Evolutionary conservation across 2,329 filamentous ascomycete genomes (phyloP).

Genomic region (Lojkania enalia): DNA sequence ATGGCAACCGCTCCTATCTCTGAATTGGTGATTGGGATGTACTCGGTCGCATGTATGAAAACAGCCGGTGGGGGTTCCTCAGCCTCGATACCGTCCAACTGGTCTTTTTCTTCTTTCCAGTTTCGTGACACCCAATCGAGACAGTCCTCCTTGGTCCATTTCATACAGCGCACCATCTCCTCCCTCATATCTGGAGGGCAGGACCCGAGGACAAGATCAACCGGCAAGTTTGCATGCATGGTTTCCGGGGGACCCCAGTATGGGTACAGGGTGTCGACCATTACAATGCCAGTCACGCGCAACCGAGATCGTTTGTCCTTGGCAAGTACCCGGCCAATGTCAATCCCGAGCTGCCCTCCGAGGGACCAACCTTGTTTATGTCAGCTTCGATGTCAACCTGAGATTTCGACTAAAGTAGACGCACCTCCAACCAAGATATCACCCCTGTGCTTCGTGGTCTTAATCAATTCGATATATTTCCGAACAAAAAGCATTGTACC

Average conservation of each 20-base stretch:
- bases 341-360: constrained; percentile 1
- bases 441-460: not conserved
- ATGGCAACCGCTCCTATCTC: constrained; percentile 1
- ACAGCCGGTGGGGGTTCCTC: constrained; percentile 1
- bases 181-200: constrained; percentile 2
- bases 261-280: constrained; percentile 1
- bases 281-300: not conserved
- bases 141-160: constrained; percentile 2
- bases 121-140: constrained; percentile 1
- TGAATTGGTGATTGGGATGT: not conserved
- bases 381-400: not conserved
- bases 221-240: not conserved
- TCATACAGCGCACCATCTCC: constrained; percentile 2
- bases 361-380: not conserved
- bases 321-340: not conserved
- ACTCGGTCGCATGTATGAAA: constrained; percentile 4
- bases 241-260: constrained; percentile 2
- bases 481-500: constrained; percentile 1
- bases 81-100: constrained; percentile 3
- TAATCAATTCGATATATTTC: constrained; percentile 1
- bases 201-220: not conserved
- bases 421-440: constrained; percentile 2
- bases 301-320: constrained; percentile 4
- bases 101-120: constrained; percentile 2
- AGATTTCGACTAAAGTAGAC: constrained; percentile 1